These are phyloP conservation scores for slime mould (Dictyostelium discoideum) DNA, from an alignment of 78 protist species.

Conservation along the genomic window DNA sequence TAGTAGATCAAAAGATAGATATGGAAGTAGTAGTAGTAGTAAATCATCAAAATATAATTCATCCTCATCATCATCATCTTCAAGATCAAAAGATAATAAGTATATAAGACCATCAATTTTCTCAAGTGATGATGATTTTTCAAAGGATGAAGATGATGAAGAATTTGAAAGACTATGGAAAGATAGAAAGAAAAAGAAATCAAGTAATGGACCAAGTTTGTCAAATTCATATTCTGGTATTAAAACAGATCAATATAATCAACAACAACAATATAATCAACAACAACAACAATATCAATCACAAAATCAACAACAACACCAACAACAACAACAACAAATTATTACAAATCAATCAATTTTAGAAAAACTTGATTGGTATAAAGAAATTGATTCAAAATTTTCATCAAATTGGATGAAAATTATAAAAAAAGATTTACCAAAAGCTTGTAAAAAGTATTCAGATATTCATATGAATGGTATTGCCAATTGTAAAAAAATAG, in stretches of 20 bases:
- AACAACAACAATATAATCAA: background rate
- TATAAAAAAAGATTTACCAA: conserved; percentile 35
- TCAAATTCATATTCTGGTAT: background rate
- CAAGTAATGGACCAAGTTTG: too few species aligned
- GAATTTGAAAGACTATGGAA: conserved; percentile 18
- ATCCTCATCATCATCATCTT: background rate
- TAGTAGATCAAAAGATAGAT: conserved; percentile 27
- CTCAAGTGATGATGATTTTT: conserved; percentile 12
- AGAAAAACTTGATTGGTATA: conserved; percentile 37
- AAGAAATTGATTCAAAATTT: conserved; percentile 12
- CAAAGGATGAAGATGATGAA: background rate
- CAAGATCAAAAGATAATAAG: background rate
- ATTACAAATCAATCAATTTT: conserved; percentile 10
- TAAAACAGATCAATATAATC: background rate
- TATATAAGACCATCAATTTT: background rate
- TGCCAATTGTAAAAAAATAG: conserved; percentile 1
- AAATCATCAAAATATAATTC: background rate
- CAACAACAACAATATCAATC: background rate
- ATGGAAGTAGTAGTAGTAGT: background rate
- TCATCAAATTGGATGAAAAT: conserved; percentile 10
- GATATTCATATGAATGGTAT: conserved; percentile 22
- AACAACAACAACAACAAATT: background rate
- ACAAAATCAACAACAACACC: background rate
- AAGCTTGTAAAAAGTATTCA: background rate
- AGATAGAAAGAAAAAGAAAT: conserved; percentile 32